These are phyloP conservation scores for Chernovozyma sophiae-reginae DNA, from an alignment of 1,139 yeast genomes.

Conservation along the genomic window DNA sequence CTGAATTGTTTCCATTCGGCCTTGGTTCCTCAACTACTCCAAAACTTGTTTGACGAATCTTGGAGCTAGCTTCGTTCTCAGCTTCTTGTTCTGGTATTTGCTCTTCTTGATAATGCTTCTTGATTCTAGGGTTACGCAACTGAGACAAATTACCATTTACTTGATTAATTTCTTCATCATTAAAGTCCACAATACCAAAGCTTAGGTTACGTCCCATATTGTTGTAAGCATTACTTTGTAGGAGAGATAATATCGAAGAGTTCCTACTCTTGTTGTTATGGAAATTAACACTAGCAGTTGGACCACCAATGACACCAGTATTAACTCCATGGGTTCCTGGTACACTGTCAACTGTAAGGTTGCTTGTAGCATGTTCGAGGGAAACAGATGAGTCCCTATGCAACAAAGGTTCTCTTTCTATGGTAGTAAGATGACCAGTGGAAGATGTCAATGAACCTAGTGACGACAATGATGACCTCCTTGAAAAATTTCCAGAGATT, in stretches of 20 bases:
- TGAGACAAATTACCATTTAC: constrained; percentile 22
- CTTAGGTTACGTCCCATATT: not conserved
- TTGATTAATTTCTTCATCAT: constrained; percentile 17
- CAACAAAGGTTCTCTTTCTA: constrained; percentile 39
- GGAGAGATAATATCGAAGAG: constrained; percentile 22
- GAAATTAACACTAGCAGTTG: not conserved
- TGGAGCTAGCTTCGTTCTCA: constrained; percentile 3
- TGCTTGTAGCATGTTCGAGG: not conserved
- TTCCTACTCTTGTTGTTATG: not conserved
- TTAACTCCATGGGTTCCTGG: no score
- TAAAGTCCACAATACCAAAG: constrained; percentile 15
- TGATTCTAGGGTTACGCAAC: constrained; percentile 34
- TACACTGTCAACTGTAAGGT: no score
- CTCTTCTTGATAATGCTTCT: constrained; percentile 28
- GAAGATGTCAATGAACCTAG: constrained; percentile 11
- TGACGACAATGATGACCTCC: constrained; percentile 25
- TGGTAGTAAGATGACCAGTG: constrained; percentile 12
- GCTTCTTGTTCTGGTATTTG: constrained; percentile 2
- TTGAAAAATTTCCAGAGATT: constrained; percentile 7
- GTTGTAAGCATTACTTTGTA: constrained; percentile 17
- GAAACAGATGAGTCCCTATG: constrained; percentile 7
- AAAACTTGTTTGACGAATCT: constrained; percentile 22
- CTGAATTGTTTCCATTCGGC: constrained; percentile 9
- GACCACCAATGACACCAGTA: no score
- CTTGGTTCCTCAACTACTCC: constrained; percentile 17